Evolutionary conservation across 2,329 filamentous ascomycete species (phyloP).

Genomic region (Ambrosiella beaveri): DNA sequence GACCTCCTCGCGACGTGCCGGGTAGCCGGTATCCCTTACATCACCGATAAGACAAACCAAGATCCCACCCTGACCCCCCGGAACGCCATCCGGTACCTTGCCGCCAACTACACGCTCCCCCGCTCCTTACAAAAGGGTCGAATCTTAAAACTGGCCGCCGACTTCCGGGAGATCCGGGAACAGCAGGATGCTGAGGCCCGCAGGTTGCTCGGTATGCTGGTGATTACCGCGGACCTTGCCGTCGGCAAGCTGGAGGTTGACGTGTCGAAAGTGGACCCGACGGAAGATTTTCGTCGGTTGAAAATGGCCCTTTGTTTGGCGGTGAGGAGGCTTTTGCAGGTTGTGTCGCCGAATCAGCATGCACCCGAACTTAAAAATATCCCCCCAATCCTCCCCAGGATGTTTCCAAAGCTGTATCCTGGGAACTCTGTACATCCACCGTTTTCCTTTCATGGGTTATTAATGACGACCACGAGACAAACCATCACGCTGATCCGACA

Average conservation of each 20-base stretch:
- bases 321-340: slow-evolving; percentile 30
- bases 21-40: slow-evolving; percentile 51
- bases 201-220: slow-evolving; percentile 21
- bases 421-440: slow-evolving; percentile 14
- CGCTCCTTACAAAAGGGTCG: slow-evolving; percentile 47
- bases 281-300: not conserved
- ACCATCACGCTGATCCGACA: slow-evolving; percentile 20
- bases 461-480: slow-evolving; percentile 27
- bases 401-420: slow-evolving; percentile 30
- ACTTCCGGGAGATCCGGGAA: slow-evolving; percentile 29
- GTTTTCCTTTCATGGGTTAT: slow-evolving; percentile 26
- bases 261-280: no score
- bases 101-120: slow-evolving; percentile 40
- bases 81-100: slow-evolving; percentile 58
- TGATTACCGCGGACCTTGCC: not conserved
- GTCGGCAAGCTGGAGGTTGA: not conserved
- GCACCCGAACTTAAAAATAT: slow-evolving; percentile 27
- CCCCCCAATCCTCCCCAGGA: slow-evolving; percentile 26
- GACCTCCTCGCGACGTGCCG: slow-evolving; percentile 60
- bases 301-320: slow-evolving; percentile 25
- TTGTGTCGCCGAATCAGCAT: slow-evolving; percentile 32
- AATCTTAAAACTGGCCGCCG: slow-evolving; percentile 40
- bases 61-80: slow-evolving; percentile 60
- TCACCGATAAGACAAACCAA: slow-evolving; percentile 69
- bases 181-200: slow-evolving; percentile 35